Percentiles rank a stretch among this genome's conserved stretches.
Evolutionary conservation across 805 yeast genomes (phyloP).

Genomic region (Helenozyma rhizophorensis): DNA sequence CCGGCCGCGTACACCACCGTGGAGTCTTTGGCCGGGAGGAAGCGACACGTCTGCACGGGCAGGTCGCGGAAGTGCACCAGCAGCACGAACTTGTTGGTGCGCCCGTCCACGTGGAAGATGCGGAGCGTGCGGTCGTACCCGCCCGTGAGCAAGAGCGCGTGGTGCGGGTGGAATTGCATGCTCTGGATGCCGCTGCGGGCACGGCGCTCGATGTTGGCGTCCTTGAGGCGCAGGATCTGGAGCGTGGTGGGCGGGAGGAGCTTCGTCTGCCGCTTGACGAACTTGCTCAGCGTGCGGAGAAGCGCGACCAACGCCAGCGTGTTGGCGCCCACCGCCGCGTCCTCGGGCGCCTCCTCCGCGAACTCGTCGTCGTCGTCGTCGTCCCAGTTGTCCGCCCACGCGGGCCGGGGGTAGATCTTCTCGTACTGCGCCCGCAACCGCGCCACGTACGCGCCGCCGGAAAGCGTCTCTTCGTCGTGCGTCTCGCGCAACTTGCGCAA

Average conservation of each 20-base stretch:
- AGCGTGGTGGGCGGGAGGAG: constrained; percentile 66
- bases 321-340: constrained; percentile 16
- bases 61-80: constrained; percentile 73
- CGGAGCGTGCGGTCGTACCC: constrained; percentile 90
- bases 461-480: constrained; percentile 48
- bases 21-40: constrained; percentile 41
- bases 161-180: constrained; percentile 76
- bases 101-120: constrained; percentile 88
- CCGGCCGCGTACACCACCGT: constrained; percentile 78
- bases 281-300: constrained; percentile 31
- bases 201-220: constrained; percentile 69
- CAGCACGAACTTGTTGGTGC: constrained; percentile 72
- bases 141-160: constrained; percentile 81
- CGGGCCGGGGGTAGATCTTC: constrained; percentile 76
- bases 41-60: constrained; percentile 75
- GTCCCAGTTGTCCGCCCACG: constrained; percentile 56
- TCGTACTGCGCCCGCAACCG: constrained; percentile 71
- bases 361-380: constrained; percentile 31
- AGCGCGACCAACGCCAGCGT: constrained; percentile 31
- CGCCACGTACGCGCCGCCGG: constrained; percentile 56
- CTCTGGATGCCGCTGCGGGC: constrained; percentile 84
- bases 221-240: constrained; percentile 78
- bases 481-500: constrained; percentile 67
- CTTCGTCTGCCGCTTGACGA: constrained; percentile 42
- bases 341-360: constrained; percentile 22